These are phyloP conservation scores for Vitis rupestris DNA, from an alignment of 164 flowering plant genomes.

Conservation along the genomic window DNA sequence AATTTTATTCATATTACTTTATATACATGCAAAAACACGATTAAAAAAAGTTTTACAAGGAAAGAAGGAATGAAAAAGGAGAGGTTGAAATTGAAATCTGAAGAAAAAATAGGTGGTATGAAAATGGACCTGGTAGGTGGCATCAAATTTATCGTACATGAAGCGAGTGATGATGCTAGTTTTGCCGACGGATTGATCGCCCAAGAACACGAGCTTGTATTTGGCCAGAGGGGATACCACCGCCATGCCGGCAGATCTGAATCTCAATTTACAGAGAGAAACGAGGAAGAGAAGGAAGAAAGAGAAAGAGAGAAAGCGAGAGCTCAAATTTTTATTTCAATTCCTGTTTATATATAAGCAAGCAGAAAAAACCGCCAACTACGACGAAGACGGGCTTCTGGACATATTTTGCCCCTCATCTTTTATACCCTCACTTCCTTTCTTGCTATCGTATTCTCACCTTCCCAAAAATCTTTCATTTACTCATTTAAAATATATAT, in stretches of 20 bases:
- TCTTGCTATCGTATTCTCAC: too few relatives aligned
- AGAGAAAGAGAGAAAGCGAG: conserved; percentile 3
- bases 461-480: too few relatives aligned
- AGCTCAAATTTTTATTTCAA: not conserved
- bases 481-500: too few relatives aligned
- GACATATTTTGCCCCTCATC: conserved; percentile 2
- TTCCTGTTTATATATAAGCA: not conserved
- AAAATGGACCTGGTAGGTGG: conserved; percentile 68
- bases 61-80: not conserved
- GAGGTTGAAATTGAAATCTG: too few relatives aligned
- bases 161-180: conserved; percentile 89
- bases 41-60: not conserved
- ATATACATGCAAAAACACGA: not conserved
- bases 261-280: conserved; percentile 3
- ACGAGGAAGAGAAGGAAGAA: not conserved
- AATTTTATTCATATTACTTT: too few relatives aligned
- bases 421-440: not conserved
- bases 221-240: conserved; percentile 76
- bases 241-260: conserved; percentile 54
- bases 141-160: conserved; percentile 90
- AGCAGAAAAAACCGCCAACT: conserved; percentile 31
- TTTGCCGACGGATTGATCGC: conserved; percentile 88
- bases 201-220: conserved; percentile 78
- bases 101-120: too few relatives aligned
- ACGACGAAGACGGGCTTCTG: conserved; percentile 21